Percentiles rank a stretch among this genome's conserved stretches.
Evolutionary conservation across 805 yeast genomes (phyloP).

Genomic region (Kockiozyma suomiensis): DNA sequence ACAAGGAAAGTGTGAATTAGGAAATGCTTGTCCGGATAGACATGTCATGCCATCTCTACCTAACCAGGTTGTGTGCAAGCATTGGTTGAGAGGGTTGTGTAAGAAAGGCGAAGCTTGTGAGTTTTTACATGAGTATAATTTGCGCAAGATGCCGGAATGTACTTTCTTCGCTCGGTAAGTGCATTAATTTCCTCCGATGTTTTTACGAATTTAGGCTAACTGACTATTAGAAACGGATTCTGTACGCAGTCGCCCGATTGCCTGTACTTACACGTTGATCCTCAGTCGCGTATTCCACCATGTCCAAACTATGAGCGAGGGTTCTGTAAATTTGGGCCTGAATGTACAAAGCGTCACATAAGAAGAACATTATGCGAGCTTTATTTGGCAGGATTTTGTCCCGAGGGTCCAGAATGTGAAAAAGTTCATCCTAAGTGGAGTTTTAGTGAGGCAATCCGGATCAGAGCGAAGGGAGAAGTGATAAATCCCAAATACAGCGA

Average conservation of each 20-base stretch:
- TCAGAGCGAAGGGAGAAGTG: constrained; percentile 16
- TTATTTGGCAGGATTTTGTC: constrained; percentile 90
- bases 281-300: constrained; percentile 82
- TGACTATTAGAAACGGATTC: constrained; percentile 23
- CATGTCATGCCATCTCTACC: constrained; percentile 70
- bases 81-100: constrained; percentile 96
- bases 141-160: constrained; percentile 96
- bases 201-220: constrained; percentile 5
- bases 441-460: constrained; percentile 18
- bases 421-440: constrained; percentile 77
- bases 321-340: constrained; percentile 90
- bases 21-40: constrained; percentile 81
- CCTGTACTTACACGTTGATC: constrained; percentile 87
- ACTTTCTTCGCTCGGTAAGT: constrained; percentile 71
- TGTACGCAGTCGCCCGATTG: constrained; percentile 96
- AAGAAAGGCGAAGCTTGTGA: constrained; percentile 97
- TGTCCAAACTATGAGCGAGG: constrained; percentile 84
- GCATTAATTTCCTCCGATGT: constrained; percentile 30
- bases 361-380: constrained; percentile 74
- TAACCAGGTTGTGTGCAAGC: constrained; percentile 91
- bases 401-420: constrained; percentile 78
- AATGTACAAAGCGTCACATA: constrained; percentile 79
- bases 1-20: constrained; percentile 77
- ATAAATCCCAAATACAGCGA: background rate
- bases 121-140: constrained; percentile 90